phyloP scores from a whole-genome alignment of 768 basidiomycete species.

The Amanita brunnescens region DNA sequence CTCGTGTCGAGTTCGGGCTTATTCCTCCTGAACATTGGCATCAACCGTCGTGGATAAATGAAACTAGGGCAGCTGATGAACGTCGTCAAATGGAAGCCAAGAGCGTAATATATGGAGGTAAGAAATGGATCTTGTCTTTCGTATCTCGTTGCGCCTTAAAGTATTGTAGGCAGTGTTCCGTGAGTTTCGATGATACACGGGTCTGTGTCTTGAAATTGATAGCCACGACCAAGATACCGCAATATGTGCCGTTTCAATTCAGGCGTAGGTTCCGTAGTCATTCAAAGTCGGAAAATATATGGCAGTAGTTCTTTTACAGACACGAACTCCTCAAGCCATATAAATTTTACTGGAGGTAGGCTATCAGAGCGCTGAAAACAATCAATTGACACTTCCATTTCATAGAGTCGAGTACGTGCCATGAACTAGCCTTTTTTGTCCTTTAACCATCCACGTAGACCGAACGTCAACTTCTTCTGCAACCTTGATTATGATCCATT shows the following conservation, averaged over 20 bases:
- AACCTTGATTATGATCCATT: conserved; percentile 86
- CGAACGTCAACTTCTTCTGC: conserved; percentile 82
- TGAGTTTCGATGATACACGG: conserved; percentile 25
- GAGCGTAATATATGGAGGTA: conserved; percentile 61
- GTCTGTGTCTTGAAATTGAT: not conserved
- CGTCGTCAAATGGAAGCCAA: conserved; percentile 65
- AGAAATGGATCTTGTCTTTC: not conserved
- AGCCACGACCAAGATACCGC: conserved; percentile 46
- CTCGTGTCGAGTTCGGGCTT: conserved; percentile 63
- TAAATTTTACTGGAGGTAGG: conserved; percentile 77
- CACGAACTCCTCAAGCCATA: conserved; percentile 75
- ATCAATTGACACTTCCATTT: not conserved
- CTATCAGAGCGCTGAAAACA: not conserved
- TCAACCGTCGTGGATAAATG: conserved; percentile 78
- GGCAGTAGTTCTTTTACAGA: conserved; percentile 69
- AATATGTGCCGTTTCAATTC: conserved; percentile 98
- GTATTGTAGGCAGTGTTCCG: conserved; percentile 60
- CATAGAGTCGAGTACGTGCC: conserved; percentile 37
- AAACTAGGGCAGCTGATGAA: conserved; percentile 52
- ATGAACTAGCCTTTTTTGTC: not conserved
- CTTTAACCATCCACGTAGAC: conserved; percentile 32
- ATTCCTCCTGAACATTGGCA: conserved; percentile 74
- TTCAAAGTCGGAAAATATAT: not conserved
- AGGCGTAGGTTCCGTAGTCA: conserved; percentile 46
- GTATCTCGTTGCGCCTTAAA: conserved; percentile 2